A percentile compares a stretch with the other conserved stretches of the same genome.
Conservation (phyloP, 2,329 filamentous ascomycete genomes). For the Remersonia thermophila region DNA sequence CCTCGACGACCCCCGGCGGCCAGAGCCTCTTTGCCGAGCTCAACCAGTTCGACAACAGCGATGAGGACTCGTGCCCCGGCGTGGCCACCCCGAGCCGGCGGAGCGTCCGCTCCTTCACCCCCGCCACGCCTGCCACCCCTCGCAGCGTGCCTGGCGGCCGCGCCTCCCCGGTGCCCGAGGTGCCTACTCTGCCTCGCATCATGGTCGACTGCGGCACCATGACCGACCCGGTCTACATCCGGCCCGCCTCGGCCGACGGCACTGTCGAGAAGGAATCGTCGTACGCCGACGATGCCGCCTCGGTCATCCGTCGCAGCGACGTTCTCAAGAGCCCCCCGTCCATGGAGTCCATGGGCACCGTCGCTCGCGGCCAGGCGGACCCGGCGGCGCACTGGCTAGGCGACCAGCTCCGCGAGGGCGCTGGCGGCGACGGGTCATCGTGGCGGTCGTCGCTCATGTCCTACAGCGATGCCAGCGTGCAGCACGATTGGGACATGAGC, state of each 20-base stretch:
- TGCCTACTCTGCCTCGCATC: conserved; percentile 38
- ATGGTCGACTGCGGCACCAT: conserved; percentile 51
- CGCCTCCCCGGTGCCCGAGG: conserved; percentile 33
- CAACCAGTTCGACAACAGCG: conserved; percentile 63
- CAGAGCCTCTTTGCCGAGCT: conserved; percentile 86
- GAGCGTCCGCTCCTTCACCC: conserved; percentile 34
- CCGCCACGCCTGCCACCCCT: conserved; percentile 40
- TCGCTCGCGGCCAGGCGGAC: conserved; percentile 20
- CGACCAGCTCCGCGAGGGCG: conserved; percentile 15
- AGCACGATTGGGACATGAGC: conserved; percentile 38
- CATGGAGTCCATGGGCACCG: conserved; percentile 30
- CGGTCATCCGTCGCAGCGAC: conserved; percentile 19
- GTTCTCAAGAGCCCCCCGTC: conserved; percentile 27
- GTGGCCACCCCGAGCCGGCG: conserved; percentile 43
- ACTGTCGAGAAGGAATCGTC: background rate
- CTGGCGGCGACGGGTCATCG: too few species aligned
- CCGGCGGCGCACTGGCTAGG: conserved; percentile 18
- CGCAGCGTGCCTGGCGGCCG: conserved; percentile 31
- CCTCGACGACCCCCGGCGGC: conserved; percentile 35
- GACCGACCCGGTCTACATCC: conserved; percentile 43
- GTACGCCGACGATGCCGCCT: conserved; percentile 2
- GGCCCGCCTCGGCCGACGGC: conserved; percentile 10
- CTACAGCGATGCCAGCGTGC: conserved; percentile 41
- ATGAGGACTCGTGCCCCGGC: conserved; percentile 50
- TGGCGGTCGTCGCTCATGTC: conserved; percentile 36